These are phyloP conservation scores for Fraxinus americana DNA, from an alignment of 257 asterid species.

Conservation along the genomic window DNA sequence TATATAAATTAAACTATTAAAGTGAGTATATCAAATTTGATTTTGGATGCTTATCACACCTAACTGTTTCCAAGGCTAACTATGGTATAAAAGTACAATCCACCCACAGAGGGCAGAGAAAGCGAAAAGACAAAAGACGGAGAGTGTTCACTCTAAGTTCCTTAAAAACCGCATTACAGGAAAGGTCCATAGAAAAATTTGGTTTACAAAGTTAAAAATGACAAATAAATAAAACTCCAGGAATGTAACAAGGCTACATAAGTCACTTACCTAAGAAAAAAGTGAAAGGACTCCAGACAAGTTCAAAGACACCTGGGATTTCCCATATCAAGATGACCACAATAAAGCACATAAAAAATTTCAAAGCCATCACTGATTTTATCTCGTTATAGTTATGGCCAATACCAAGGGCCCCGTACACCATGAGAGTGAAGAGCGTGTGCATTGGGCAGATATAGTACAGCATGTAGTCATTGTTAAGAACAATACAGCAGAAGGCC, in stretches of 20 bases:
- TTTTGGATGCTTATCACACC: too few species aligned
- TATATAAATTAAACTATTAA: too few species aligned
- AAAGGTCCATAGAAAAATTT: neutral
- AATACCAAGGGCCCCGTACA: conserved; percentile 96
- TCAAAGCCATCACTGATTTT: conserved; percentile 78
- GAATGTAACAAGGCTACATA: conserved; percentile 11
- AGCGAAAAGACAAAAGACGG: too few species aligned
- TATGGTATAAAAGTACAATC: too few species aligned
- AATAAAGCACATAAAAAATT: conserved; percentile 64
- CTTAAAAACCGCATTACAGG: neutral
- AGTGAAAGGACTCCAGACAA: conserved; percentile 79
- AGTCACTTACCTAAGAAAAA: conserved; percentile 67
- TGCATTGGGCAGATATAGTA: conserved; percentile 99
- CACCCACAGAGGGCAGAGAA: too few species aligned
- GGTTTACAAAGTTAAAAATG: neutral
- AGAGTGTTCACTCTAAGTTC: neutral
- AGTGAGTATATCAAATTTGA: neutral
- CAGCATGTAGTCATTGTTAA: conserved; percentile 86
- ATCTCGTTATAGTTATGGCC: conserved; percentile 89
- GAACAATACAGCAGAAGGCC: conserved; percentile 83
- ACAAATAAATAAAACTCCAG: neutral
- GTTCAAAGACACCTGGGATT: conserved; percentile 87
- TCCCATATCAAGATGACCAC: conserved; percentile 96
- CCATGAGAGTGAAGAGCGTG: conserved; percentile 96
- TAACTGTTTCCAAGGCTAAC: too few species aligned